Evolutionary conservation across 257 asterid genomes (phyloP), one percentile per base, ranked within the genome.

Genomic region (Solanum ahanhuiri): DNA sequence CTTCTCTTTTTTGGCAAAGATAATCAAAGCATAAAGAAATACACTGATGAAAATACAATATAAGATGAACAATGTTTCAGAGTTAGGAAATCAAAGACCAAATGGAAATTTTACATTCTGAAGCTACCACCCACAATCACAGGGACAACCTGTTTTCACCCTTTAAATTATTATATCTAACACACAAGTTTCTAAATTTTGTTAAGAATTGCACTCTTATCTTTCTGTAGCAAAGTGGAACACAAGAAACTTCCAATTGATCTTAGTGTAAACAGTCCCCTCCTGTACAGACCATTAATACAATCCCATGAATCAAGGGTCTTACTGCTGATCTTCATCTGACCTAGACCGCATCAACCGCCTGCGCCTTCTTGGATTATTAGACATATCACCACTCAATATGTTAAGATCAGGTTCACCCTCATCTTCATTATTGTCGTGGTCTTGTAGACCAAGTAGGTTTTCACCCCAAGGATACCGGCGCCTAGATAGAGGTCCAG

Each of bases 401-500:
- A 82, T 51, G 86, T 91, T 91, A 63, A 86, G 33, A 33, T 89
- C 91, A 10, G 69, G 66, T 84, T 89, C 91, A 58, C 88, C 34
- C 5, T 33, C 34, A 1, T 90, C 88, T 2, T 71, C 88, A 6
- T 83, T 58, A n/a, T 87, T 88, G 1, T 86, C 89, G 4, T 91
- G 91, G 11, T 91, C 90, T 67, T 88, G 93, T 84, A 92, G 91
- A 64, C 95, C 98, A 88, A 93, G 90, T 7, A 93, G 92, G 87
- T 92, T 93, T 85, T 93, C 98, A 1, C 98, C 98, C 99, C 98
- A 95, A 31, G 92, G 88, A 90, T 88, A 93, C 3, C 95, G 94
- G 3, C 96, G 95, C 89, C 98, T 94, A 14, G 95, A 75, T 12
- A 91, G 84, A 82, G 88, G 79, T 43, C 94, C 94, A 51, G 87